Evolutionary conservation across 1,284 basidiomycete species (phyloP), one percentile per base, ranked within the genome.

Genomic region (Kwoniella shivajii): DNA sequence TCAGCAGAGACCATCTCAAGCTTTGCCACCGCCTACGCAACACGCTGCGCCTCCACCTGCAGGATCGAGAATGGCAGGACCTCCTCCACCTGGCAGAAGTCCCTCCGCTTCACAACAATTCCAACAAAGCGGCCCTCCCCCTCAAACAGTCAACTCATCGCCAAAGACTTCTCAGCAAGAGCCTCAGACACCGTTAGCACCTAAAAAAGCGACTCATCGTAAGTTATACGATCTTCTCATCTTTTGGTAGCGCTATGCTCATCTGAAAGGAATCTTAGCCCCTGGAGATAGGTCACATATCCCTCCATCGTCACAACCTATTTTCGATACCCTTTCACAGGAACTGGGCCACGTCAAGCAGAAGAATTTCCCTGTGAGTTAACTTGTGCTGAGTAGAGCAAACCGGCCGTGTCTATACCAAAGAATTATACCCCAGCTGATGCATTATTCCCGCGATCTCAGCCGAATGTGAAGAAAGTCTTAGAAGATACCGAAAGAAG

Each of bases 211-310:
- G 41, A 26, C 49, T 27, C 55, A 57, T 46, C 55, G 55, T 57
- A 20, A 57, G 55, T 51, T 10, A 3, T 18, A 13, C 14, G 10
- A 13, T 14, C 13, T 30, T 42, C 26, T 26, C 7, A 42, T 43
- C 29, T n/a, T 39, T 30, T 24, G 30, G 16, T 22, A 3, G 33
- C 6, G 18, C 43, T 24, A 30, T 53, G 31, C 38, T 45, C 39
- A 54, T 7, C 33, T 54, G 56, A 46, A 49, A 16, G 64, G 56
- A 38, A 18, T 29, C 9, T 43, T 69, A 94, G 91, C 93, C 30
- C 82, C 87, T 39, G 94, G 94, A 56, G 94, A 98, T 75, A 84
- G 93, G 33, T 86, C 84, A 29, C 95, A 97, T 77, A 95, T 98
- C 57, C 88, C 93, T 4, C 85, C 87, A 9, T 78, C 82, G 36